Base-by-base conservation (phyloP, 345 rosid species). In the Lepidium didymum region DNA sequence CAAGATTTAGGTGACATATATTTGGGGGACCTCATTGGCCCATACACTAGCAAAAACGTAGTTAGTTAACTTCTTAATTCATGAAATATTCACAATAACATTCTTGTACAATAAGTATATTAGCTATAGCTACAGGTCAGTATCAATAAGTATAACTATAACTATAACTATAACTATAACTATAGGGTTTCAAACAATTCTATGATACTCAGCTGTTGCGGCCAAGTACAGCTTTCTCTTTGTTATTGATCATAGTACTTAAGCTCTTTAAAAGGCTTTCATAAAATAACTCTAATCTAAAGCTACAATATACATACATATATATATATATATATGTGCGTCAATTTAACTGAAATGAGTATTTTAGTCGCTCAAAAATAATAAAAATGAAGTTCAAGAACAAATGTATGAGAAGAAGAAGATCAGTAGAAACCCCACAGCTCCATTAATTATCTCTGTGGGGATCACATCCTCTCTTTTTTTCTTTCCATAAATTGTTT, bases 1-100 rank as follows among this genome's bases (percentile, higher is more conserved):
- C 73, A 73, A 81, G 68, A 78, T 72, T 72, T 65, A 45, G 64
- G 62, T 62, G 62, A 55, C 62, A 34, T 55, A 62, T 70, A 51
- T 34, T 27, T 37, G 9, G 50, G 76, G 64, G 70, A 72, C 65
- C 64, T 72, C 27, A 44, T 53, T 62, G 69, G 49, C 69, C 55
- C 75, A 62, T 41, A 7, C n/a, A 59, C 67, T 25, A 29, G n/a
- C 31, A 4, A 25, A 47, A 47, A 5, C 50, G 18, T 25, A 33
- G 19, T 19, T n/a, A 46, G 21, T n/a, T 4, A 44, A 15, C 7
- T 31, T 44, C 1, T 10, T 44, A 31, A 1, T 44, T 18, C 4
- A 44, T 62, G 12, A 16, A 13, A 14, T 18, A 62, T 35, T 11
- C n/a, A 36, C 41, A 21, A 46, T 33, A 61, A 10, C 23, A 55